A percentile compares a stretch with the other conserved stretches of the same genome.
These are phyloP conservation scores for Taphrina deformans DNA, from an alignment of 1,139 yeast genomes.

Conservation along the genomic window DNA sequence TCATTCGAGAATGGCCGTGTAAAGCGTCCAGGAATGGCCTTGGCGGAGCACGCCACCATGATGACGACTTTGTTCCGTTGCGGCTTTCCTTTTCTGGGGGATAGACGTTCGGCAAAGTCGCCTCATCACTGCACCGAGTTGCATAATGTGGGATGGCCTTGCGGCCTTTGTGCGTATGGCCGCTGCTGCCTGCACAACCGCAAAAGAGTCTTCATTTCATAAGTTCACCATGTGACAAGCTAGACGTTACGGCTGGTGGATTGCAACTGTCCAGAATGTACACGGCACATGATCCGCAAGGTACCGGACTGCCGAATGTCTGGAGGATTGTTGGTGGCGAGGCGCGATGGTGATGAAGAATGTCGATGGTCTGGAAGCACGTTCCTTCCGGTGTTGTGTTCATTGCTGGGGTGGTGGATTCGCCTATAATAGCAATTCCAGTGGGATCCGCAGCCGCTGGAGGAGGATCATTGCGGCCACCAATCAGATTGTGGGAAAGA, in stretches of 20 bases:
- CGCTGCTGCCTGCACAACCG: no score
- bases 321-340: no score
- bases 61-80: background rate
- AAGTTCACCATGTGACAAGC: no score
- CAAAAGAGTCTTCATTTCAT: no score
- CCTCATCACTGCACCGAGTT: background rate
- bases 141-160: background rate
- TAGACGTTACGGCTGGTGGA: no score
- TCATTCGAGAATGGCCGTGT: background rate
- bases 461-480: background rate
- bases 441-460: background rate
- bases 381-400: no score
- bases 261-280: no score
- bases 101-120: background rate
- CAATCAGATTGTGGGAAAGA: background rate
- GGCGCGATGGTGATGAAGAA: no score
- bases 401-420: background rate
- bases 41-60: conserved; percentile 6
- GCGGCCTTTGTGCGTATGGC: background rate
- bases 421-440: background rate
- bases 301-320: no score
- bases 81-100: background rate
- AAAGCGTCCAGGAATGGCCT: conserved; percentile 4
- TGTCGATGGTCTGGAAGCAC: no score
- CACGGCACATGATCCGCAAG: no score